A percentile compares a stretch with the other conserved stretches of the same genome.
phyloP scores from a whole-genome alignment of 495 filamentous ascomycete genomes.

The Friedmanniomyces endolithicus region DNA sequence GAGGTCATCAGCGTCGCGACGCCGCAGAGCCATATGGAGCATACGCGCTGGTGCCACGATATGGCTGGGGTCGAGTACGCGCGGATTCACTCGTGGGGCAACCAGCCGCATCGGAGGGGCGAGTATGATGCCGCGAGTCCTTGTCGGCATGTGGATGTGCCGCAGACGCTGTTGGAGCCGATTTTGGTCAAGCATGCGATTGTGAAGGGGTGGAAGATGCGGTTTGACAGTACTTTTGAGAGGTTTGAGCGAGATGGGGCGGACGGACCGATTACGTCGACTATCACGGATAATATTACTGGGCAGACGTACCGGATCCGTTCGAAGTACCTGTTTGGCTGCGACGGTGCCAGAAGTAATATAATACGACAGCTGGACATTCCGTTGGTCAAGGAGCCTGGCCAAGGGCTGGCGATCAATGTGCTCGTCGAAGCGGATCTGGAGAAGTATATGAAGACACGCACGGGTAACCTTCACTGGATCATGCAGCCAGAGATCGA shows the following conservation, averaged over 20 bases:
- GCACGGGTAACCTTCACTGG: conserved; percentile 47
- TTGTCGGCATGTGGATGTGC: conserved; percentile 34
- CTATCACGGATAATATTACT: conserved; percentile 33
- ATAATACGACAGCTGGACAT: conserved; percentile 39
- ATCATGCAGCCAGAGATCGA: conserved; percentile 38
- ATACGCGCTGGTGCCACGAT: conserved; percentile 41
- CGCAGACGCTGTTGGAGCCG: conserved; percentile 37
- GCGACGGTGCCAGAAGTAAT: conserved; percentile 43
- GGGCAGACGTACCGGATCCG: conserved; percentile 33
- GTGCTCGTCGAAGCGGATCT: conserved; percentile 42
- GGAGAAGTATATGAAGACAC: conserved; percentile 36
- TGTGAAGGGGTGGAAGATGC: conserved; percentile 29
- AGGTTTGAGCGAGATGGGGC: conserved; percentile 21
- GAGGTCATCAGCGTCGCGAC: conserved; percentile 32
- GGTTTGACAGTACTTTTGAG: conserved; percentile 33
- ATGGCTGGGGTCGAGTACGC: conserved; percentile 46
- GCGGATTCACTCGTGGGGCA: conserved; percentile 41
- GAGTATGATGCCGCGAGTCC: conserved; percentile 39
- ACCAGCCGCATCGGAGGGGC: conserved; percentile 37
- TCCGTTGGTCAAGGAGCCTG: conserved; percentile 39
- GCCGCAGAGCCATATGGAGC: conserved; percentile 33
- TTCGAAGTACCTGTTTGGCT: conserved; percentile 45
- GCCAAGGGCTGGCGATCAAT: conserved; percentile 44
- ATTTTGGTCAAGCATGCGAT: conserved; percentile 33
- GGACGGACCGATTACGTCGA: conserved; percentile 28